Conservation (phyloP, 768 basidiomycete genomes). For the Flagelloscypha sp. region DNA sequence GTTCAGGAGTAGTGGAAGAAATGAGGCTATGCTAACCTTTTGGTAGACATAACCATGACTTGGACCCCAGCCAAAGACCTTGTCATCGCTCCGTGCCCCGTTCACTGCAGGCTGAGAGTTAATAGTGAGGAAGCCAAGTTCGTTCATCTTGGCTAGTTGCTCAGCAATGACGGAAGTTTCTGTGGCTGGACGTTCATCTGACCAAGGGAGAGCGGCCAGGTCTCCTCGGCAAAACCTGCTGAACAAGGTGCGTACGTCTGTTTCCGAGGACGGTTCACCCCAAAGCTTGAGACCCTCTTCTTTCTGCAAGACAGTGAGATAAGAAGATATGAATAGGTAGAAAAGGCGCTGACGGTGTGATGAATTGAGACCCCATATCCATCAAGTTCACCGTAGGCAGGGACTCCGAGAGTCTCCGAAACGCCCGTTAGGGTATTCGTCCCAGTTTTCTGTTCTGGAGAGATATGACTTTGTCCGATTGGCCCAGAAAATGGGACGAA, state of each 20-base stretch:
- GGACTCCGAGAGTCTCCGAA: constrained; percentile 96
- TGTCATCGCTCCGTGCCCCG: constrained; percentile 77
- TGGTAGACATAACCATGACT: constrained; percentile 92
- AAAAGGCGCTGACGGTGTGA: constrained; percentile 53
- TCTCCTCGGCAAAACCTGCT: constrained; percentile 71
- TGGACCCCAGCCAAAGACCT: constrained; percentile 89
- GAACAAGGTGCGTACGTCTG: constrained; percentile 71
- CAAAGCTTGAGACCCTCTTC: constrained; percentile 83
- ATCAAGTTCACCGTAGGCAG: constrained; percentile 96
- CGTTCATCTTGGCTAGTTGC: constrained; percentile 79
- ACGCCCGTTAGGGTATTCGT: constrained; percentile 98
- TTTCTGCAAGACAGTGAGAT: constrained; percentile 39
- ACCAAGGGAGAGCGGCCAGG: constrained; percentile 86
- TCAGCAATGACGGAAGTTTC: constrained; percentile 79
- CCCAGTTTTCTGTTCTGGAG: constrained; percentile 97
- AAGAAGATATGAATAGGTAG: constrained; percentile 4
- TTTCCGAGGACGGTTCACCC: constrained; percentile 65
- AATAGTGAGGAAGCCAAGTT: constrained; percentile 90
- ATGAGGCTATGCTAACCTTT: constrained; percentile 44
- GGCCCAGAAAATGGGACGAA: constrained; percentile 98
- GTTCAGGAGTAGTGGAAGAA: constrained; percentile 4
- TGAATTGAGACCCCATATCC: constrained; percentile 93
- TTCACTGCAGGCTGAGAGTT: constrained; percentile 97
- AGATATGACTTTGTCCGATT: constrained; percentile 94
- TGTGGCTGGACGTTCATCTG: constrained; percentile 74